Base-by-base conservation (phyloP, 164 flowering plant genomes). In the Vitis labrusca region DNA sequence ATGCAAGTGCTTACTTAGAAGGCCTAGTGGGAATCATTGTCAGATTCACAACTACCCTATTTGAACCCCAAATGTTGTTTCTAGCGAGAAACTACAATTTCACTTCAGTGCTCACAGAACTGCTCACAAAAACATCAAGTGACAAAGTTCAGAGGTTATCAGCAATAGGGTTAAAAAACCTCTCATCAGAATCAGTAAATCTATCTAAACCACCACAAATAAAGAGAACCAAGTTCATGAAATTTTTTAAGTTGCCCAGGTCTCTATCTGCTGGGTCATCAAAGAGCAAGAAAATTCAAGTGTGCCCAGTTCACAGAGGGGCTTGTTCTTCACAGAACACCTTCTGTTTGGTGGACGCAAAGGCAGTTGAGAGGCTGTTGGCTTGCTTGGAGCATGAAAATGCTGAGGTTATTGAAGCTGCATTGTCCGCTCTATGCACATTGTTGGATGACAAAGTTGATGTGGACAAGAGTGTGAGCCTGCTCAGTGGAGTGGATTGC, bases 21-120 rank as follows among this genome's bases (percentile, higher is more conserved):
- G 93, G 97, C 14, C 75, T 89, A 30, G 93, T 89, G 67, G 94
- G 97, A 3, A 78, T 83, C 73, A 80, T 88, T 30, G 94, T 85
- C 71, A 85, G 97, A 72, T 85, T 89, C 74, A 91, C 97, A 56
- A 69, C 89, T 13, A 88, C 89, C 14, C 68, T 91, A 29, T 85
- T 80, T 72, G 94, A 88, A 56, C 78, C 83, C 50, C 86, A 88
- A 59, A 76, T 89, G 17, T 63, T 88, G 59, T 72, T 58, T 44
- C 70, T 81, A 13, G 92, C 90, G 54, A 86, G 67, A 74, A 71
- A 58, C 67, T 68, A 80, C 77, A 83, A 85, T 72, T 79, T 91
- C 73, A 79, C 90, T 37, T 60, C 79, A 52, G 77, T 85, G 13
- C 79, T 89, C 75, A 85, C 90, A 49, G 87, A 86, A 27, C 71